Percentiles rank a stretch among this genome's conserved stretches.
Evolutionary conservation across 352 stramenopile species (phyloP).

Genomic region (Pythium sp.): DNA sequence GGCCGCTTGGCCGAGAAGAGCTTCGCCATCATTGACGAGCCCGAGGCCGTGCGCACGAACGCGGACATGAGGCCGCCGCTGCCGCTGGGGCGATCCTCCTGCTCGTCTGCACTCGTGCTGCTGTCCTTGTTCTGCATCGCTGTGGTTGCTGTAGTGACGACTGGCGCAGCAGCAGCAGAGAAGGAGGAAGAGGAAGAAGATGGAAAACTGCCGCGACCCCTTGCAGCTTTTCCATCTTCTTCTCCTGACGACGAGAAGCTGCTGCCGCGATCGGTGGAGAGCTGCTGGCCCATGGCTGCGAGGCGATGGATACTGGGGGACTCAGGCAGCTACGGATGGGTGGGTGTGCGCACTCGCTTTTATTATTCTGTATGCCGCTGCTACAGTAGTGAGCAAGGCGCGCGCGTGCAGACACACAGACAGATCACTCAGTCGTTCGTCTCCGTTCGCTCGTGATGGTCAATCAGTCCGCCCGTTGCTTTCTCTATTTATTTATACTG

Average conservation of each 20-base stretch:
- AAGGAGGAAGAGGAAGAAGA: not conserved
- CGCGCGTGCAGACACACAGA: not conserved
- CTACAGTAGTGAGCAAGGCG: not conserved
- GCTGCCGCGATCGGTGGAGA: conserved; percentile 23
- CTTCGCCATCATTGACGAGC: conserved; percentile 19
- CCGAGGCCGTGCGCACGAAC: conserved; percentile 17
- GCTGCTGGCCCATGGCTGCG: conserved; percentile 31
- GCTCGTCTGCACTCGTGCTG: conserved; percentile 5
- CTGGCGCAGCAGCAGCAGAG: not conserved
- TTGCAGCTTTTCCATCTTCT: conserved; percentile 13
- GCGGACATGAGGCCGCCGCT: conserved; percentile 10
- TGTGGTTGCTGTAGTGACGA: not conserved
- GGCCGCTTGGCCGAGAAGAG: conserved; percentile 20
- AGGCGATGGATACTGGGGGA: not conserved
- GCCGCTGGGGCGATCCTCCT: not conserved
- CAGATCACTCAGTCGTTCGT: not conserved
- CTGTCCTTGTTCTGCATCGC: not conserved
- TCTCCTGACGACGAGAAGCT: not conserved
- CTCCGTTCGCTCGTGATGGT: not conserved
- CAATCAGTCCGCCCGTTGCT: not conserved
- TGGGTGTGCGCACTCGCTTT: not conserved
- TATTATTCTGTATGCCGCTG: not conserved
- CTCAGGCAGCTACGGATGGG: not conserved
- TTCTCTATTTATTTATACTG: not conserved
- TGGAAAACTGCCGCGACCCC: conserved; percentile 14